Conservation (phyloP, 176 grass and related monocot genomes). For the Raddia guianensis region DNA sequence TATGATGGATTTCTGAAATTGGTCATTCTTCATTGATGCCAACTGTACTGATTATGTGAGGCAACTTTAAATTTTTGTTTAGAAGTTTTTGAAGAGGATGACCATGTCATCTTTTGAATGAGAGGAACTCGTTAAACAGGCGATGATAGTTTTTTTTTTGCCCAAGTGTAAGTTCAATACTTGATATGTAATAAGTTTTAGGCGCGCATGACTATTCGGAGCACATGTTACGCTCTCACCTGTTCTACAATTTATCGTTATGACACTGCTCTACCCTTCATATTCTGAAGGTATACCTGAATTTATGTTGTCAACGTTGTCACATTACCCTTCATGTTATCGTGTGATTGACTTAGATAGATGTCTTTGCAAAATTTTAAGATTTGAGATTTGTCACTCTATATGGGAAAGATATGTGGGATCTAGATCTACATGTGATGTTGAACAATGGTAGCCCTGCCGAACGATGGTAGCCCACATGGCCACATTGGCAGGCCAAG, state of each 20-base stretch:
- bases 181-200: slow-evolving; percentile 48
- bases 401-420: no score
- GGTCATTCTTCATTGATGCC: slow-evolving; percentile 27
- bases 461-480: no score
- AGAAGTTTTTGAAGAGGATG: slow-evolving; percentile 37
- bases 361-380: no score
- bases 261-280: background rate
- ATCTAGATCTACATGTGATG: no score
- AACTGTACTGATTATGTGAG: slow-evolving; percentile 37
- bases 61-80: slow-evolving; percentile 40
- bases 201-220: background rate
- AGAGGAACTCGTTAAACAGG: slow-evolving; percentile 44
- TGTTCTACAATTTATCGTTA: background rate
- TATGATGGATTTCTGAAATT: slow-evolving; percentile 29
- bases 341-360: no score
- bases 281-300: background rate
- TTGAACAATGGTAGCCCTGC: no score
- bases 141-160: slow-evolving; percentile 26
- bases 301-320: background rate
- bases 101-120: slow-evolving; percentile 25
- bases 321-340: background rate
- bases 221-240: background rate
- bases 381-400: no score
- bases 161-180: background rate
- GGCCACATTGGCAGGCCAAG: no score